These are phyloP conservation scores for Nymphaea colorata DNA, from an alignment of 164 flowering plant species.

Conservation along the genomic window DNA sequence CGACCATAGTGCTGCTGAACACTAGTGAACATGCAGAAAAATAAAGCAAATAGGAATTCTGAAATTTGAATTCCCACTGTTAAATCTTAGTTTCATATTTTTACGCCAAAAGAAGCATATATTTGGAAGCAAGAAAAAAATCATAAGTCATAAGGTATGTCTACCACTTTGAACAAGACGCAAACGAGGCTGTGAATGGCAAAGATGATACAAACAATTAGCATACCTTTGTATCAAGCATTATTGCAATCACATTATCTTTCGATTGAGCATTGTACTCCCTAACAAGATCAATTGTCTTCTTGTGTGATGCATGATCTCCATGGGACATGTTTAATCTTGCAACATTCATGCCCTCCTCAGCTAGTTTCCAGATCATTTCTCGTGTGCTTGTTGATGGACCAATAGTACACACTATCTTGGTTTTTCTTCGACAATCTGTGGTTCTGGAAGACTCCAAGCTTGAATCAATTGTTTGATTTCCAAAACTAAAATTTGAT, in stretches of 20 bases:
- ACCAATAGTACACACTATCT: slow-evolving; percentile 94
- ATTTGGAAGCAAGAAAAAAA: too few species aligned
- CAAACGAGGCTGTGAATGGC: too few species aligned
- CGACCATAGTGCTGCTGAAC: too few species aligned
- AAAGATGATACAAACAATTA: neutral
- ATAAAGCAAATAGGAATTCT: too few species aligned
- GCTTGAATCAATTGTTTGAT: slow-evolving; percentile 15
- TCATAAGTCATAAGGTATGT: too few species aligned
- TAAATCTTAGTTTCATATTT: too few species aligned
- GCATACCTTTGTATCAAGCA: slow-evolving; percentile 94
- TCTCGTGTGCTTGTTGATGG: slow-evolving; percentile 87
- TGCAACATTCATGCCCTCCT: slow-evolving; percentile 93
- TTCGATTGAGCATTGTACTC: slow-evolving; percentile 87
- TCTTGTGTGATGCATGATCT: slow-evolving; percentile 95
- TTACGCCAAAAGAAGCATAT: too few species aligned
- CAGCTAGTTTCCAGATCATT: slow-evolving; percentile 98
- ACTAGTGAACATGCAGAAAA: too few species aligned
- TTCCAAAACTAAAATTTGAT: slow-evolving; percentile 6
- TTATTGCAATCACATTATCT: slow-evolving; percentile 78
- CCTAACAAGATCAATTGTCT: slow-evolving; percentile 78
- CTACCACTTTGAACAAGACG: too few species aligned
- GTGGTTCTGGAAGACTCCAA: slow-evolving; percentile 7
- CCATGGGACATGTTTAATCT: slow-evolving; percentile 99
- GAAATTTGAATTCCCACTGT: too few species aligned
- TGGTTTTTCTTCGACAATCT: slow-evolving; percentile 53